Percentiles rank a stretch among this genome's conserved stretches.
Conservation (phyloP, 148 eudicot species). For the Fallopia convolvulus region DNA sequence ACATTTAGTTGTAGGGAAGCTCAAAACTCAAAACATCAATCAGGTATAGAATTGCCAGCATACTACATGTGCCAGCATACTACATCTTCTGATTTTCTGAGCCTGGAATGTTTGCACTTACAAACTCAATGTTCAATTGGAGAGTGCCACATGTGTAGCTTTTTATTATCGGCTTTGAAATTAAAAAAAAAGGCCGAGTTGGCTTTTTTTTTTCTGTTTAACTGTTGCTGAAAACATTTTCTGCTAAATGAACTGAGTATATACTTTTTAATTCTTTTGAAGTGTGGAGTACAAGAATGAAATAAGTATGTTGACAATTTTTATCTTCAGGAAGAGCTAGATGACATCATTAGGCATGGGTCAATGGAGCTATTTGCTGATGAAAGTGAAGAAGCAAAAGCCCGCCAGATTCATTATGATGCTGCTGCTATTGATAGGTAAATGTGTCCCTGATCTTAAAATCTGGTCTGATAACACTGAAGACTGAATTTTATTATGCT, state of each 20-base stretch:
- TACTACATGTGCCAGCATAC: background rate
- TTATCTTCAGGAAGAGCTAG: constrained; percentile 73
- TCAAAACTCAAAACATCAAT: constrained; percentile 84
- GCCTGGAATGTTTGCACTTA: background rate
- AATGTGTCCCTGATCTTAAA: constrained; percentile 10
- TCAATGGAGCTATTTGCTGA: constrained; percentile 90
- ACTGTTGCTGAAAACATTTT: background rate
- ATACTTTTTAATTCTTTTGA: background rate
- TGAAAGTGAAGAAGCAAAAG: constrained; percentile 91
- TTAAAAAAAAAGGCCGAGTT: background rate
- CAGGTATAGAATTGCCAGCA: constrained; percentile 42
- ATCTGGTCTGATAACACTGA: background rate
- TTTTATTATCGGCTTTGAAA: background rate
- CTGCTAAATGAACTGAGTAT: background rate
- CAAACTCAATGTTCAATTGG: background rate
- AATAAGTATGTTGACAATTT: background rate
- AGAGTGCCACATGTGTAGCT: background rate
- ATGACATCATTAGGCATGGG: constrained; percentile 95
- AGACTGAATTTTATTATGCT: background rate
- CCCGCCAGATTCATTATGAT: constrained; percentile 96
- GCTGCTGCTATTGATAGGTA: constrained; percentile 91
- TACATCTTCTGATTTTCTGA: background rate
- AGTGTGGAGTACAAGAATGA: background rate
- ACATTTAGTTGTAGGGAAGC: constrained; percentile 97
- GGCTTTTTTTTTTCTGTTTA: background rate